Conservation (phyloP, 1,139 yeast genomes). For the Sugiyamaella neomexicana region DNA sequence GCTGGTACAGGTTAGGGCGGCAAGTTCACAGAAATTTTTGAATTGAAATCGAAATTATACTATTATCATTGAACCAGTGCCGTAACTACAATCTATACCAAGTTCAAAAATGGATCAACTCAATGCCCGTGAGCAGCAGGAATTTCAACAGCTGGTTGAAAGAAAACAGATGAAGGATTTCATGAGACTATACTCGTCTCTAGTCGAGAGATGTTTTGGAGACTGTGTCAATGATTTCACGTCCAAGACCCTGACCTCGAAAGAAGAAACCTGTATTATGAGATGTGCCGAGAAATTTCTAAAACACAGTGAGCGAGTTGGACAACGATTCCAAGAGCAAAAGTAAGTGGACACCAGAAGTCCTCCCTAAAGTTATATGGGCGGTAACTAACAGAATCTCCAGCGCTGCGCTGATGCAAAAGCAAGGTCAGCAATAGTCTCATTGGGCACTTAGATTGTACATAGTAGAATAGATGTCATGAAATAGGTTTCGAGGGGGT, state of each 20-base stretch:
- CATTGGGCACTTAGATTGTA: neutral
- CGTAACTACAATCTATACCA: neutral
- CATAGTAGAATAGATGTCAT: slow-evolving; percentile 4
- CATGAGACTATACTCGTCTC: slow-evolving; percentile 91
- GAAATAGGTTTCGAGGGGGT: neutral
- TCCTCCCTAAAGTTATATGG: neutral
- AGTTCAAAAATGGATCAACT: slow-evolving; percentile 43
- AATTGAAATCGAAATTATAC: neutral
- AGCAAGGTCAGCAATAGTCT: slow-evolving; percentile 25
- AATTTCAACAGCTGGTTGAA: slow-evolving; percentile 91
- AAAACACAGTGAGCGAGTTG: slow-evolving; percentile 97
- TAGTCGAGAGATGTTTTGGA: slow-evolving; percentile 93
- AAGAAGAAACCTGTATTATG: slow-evolving; percentile 82
- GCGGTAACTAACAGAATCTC: neutral
- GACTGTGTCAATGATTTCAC: slow-evolving; percentile 99
- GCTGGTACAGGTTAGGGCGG: too few relatives aligned
- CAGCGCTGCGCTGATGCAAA: slow-evolving; percentile 35
- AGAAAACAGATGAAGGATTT: slow-evolving; percentile 98
- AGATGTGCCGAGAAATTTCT: slow-evolving; percentile 96
- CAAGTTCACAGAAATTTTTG: slow-evolving; percentile 6
- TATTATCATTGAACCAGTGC: neutral
- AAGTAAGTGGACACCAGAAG: too few relatives aligned
- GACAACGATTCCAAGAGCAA: slow-evolving; percentile 98
- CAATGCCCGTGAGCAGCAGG: slow-evolving; percentile 91
- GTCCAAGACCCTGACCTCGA: slow-evolving; percentile 77